Evolutionary conservation across 345 rosid species (phyloP), one percentile per base, ranked within the genome.

Genomic region (Brassica rapa): DNA sequence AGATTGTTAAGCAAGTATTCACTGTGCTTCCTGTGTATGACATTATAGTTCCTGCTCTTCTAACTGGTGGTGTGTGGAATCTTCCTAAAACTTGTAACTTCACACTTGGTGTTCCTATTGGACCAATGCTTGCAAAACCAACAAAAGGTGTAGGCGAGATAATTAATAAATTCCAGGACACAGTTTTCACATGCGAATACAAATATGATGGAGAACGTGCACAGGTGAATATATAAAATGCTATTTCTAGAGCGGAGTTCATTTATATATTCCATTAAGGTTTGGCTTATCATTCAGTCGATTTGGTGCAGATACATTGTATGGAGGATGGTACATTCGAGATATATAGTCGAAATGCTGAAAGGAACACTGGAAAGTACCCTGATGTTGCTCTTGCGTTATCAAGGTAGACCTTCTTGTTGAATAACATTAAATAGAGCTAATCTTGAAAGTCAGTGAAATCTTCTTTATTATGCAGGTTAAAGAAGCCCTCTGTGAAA

Each of bases 121-220:
- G 97, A 75, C 97, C 99, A 60, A 95, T 95, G 99, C 89, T 95
- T 74, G 96, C 99, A 66, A 95, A 95, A 83, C 89, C 96, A 75
- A 87, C 94, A 56, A 93, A 90, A 82, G 94, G 88, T 60, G 92
- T 95, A 19, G 85, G 87, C 23, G 98, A 93, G 84, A 93, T 95
- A 77, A 72, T 89, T 62, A 81, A 89, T 66, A 95, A 91, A 82
- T 95, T 95, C 82, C 94, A 91, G 85, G 86, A 89, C 84, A 89
- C 68, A 33, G 89, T 86, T 70, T 95, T 84, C 74, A 82, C 97
- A 30, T 93, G 94, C 74, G 98, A 95, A 74, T 95, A 93, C 86
- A 95, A 95, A 76, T 93, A 95, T 71, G 99, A 95, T 78, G 98
- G 99, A 68, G 99, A 91, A 73, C 93, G 98, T 75, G 99, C 99